These are phyloP conservation scores for Phytophthora citricola DNA, from an alignment of 352 stramenopile species.

Conservation along the genomic window DNA sequence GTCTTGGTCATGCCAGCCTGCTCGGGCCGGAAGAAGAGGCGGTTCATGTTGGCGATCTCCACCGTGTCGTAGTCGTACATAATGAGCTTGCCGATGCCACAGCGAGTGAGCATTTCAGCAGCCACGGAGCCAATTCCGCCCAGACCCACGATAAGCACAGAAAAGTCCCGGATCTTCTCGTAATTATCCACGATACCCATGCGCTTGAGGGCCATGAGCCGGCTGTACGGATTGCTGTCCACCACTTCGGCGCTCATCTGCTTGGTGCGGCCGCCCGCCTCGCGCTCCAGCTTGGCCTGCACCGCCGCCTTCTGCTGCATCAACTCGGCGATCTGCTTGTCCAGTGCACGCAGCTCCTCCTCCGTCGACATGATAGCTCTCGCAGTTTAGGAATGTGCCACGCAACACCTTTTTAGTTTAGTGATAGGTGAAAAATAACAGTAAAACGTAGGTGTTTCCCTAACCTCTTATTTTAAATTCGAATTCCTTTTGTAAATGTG, in stretches of 20 bases:
- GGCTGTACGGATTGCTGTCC: conserved; percentile 90
- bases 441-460: no score
- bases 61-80: conserved; percentile 93
- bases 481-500: not conserved
- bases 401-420: conserved; percentile 1
- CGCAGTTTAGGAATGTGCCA: conserved; percentile 14
- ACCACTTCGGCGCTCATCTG: conserved; percentile 84
- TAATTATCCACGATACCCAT: conserved; percentile 93
- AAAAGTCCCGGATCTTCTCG: conserved; percentile 83
- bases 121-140: conserved; percentile 89
- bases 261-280: conserved; percentile 43
- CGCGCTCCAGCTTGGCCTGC: conserved; percentile 57
- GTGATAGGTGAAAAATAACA: not conserved
- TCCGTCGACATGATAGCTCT: conserved; percentile 26
- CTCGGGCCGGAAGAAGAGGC: conserved; percentile 90
- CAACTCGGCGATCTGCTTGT: conserved; percentile 74
- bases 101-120: conserved; percentile 91
- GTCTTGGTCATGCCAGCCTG: conserved; percentile 90
- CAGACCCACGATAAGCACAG: conserved; percentile 85
- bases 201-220: conserved; percentile 90
- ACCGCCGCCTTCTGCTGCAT: conserved; percentile 78
- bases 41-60: conserved; percentile 93
- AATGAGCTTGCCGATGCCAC: conserved; percentile 90
- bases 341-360: conserved; percentile 63
- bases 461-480: no score